Evolutionary conservation across 371 early-diverging fungal genomes (phyloP), one percentile per base, ranked within the genome.

Genomic region (Circinella minor): DNA sequence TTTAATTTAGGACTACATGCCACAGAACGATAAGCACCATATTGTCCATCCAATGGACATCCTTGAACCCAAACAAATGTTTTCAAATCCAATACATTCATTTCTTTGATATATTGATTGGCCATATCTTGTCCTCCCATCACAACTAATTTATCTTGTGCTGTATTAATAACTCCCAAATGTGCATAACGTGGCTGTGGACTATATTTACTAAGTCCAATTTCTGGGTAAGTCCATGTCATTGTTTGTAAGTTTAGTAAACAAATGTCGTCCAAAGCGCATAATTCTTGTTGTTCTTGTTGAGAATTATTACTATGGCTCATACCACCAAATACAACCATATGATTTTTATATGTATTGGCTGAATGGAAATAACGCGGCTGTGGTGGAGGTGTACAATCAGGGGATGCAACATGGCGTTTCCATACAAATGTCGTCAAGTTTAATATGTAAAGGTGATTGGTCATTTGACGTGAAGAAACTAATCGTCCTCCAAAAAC

Each of bases 291-390:
- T 37, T 66, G 57, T 27, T 34, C 8, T 51, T 72, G 55, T 55
- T 60, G 4, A 67, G 59, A n/a, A 27, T 65, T 72, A 48, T 55
- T 60, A 1, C 66, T 63, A 36, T 86, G 72, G 7, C 89, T 86
- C 89, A 90, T 90, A 47, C 91, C 91, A 38, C 91, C 91, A 80
- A 88, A 89, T n/a, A 88, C 72, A 14, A 90, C 82, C 38, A 91
- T 75, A 59, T 81, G 74, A 49, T 78, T 78, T 46, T 76, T 71
- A 74, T 90, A 91, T 15, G 88, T 78, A 51, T 87, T 90, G 49
- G 90, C 84, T 6, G 93, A 90, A 74, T 94, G 95, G 76, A 94
- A 94, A 70, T 93, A 94, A 17, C 95, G 82, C 17, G 82, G 77
- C 43, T 71, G 70, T 15, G 85, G 82, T 20, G 89, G 78, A 17